Conservation (phyloP, 176 grass and related monocot species). For the Oryza coarctata region DNA sequence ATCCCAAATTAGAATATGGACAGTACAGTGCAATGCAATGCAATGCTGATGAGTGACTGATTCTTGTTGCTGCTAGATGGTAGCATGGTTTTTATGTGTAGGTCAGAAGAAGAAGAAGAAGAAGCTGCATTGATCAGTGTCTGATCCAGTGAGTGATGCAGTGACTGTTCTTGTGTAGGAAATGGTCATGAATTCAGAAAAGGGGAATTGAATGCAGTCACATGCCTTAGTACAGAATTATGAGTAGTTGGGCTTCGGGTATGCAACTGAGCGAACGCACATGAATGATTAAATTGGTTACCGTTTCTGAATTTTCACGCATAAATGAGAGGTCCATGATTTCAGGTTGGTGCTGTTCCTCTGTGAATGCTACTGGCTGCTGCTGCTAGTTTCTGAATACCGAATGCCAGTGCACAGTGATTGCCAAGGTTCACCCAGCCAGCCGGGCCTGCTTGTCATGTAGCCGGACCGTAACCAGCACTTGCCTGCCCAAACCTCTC, state of each 20-base stretch:
- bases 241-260: conserved; percentile 32
- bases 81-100: background rate
- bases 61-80: background rate
- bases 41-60: background rate
- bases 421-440: conserved; percentile 14
- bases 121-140: conserved; percentile 18
- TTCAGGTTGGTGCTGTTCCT: conserved; percentile 34
- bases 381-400: background rate
- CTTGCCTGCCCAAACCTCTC: no score
- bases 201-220: conserved; percentile 26
- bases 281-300: conserved; percentile 16
- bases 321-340: conserved; percentile 31
- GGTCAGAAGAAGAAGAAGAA: background rate
- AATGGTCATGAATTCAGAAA: conserved; percentile 24
- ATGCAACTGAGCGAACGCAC: conserved; percentile 14
- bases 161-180: conserved; percentile 1
- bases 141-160: background rate
- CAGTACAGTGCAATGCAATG: background rate
- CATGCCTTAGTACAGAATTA: conserved; percentile 10
- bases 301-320: conserved; percentile 47
- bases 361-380: background rate
- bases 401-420: conserved; percentile 2
- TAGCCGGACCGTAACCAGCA: background rate
- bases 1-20: background rate
- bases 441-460: background rate